Base-by-base conservation (phyloP, 176 grass and related monocot species). In the Pontederia crassipes region DNA sequence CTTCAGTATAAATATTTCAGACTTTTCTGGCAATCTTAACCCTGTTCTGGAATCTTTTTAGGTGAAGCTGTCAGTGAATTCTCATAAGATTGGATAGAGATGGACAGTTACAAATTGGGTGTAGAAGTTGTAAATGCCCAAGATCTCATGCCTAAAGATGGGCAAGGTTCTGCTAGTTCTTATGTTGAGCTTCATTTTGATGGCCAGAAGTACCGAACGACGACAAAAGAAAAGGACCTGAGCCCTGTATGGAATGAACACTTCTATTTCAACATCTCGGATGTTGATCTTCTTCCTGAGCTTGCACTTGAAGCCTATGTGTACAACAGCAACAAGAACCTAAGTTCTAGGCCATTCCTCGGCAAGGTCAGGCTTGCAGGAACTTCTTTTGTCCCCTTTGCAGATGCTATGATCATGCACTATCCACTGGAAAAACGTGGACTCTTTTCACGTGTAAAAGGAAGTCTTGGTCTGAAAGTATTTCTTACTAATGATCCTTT, bases 91-190 rank as follows among this genome's bases (percentile, higher is more conserved):
- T 52, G n/a, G 47, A 51, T 11, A 51, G 14, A 49, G 7, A 65
- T 65, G 62, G 50, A 6, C 18, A 50, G 5, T 14, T 98, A 86
- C 16, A 98, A 92, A 64, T 56, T 98, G 50, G 93, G 93, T 9
- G 84, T 98, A 28, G 93, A 98, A 73, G 79, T 92, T 9, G 54
- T n/a, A 48, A 88, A 84, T 66, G 93, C 93, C 35, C 84, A 92
- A 17, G 93, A 98, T 68, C 79, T 98, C 7, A 98, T 98, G 87
- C 87, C 87, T 46, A 98, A 92, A 72, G 93, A 98, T 28, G 87
- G 87, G 58, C 75, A 88, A n/a, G 93, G 93, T 69, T 98, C 84
- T 61, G 79, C 93, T 8, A 92, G 77, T 10, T 70, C 93, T 16
- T 92, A 67, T 0, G 93, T 98, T 0, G 93, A 98, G 71, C 84